Conservation (phyloP, 345 rosid genomes). For the Citropsis articulata region DNA sequence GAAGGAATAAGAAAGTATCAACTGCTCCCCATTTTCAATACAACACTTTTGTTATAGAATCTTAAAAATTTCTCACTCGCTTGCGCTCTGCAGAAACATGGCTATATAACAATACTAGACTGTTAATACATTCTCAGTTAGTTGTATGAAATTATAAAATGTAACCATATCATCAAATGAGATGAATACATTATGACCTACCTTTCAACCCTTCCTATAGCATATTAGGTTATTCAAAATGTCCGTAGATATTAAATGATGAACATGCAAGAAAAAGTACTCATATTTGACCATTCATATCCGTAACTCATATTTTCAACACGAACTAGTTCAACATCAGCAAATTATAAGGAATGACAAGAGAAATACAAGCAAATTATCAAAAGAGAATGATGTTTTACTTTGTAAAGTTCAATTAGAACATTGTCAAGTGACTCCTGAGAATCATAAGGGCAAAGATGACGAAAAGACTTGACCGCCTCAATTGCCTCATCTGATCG, state of each 20-base stretch:
- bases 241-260: too few species aligned
- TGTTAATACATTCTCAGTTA: not conserved
- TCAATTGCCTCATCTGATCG: constrained; percentile 75
- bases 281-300: not conserved
- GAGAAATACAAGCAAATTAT: not conserved
- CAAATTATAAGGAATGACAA: not conserved
- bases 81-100: not conserved
- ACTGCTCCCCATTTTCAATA: not conserved
- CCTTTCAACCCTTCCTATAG: not conserved
- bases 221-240: not conserved
- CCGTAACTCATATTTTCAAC: not conserved
- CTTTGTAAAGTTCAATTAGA: constrained; percentile 74
- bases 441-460: constrained; percentile 64
- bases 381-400: constrained; percentile 13
- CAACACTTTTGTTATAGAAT: not conserved
- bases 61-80: not conserved
- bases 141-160: not conserved
- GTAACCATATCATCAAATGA: not conserved
- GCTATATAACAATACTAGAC: not conserved
- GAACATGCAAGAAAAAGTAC: not conserved
- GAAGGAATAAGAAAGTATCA: not conserved
- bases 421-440: constrained; percentile 76
- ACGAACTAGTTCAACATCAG: not conserved
- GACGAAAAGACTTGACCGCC: constrained; percentile 73
- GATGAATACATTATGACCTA: not conserved